Conservation (phyloP, 768 basidiomycete genomes). For the Macrolepiota fuliginosa region DNA sequence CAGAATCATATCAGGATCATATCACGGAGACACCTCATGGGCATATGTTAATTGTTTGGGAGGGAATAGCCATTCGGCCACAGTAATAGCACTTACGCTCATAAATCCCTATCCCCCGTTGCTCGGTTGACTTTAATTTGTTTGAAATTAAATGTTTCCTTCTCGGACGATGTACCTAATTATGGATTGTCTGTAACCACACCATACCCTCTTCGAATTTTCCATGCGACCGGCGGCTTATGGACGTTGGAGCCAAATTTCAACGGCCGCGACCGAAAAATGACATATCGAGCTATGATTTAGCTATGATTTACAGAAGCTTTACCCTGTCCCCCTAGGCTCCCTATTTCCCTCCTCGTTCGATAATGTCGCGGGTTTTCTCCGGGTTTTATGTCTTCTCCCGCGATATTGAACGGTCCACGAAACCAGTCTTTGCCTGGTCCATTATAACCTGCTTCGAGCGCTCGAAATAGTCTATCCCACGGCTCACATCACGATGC, state of each 20-base stretch:
- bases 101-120: not conserved
- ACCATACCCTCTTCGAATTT: not conserved
- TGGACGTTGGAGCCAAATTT: not conserved
- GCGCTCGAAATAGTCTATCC: not conserved
- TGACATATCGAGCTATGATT: conserved; percentile 3
- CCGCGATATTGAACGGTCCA: conserved; percentile 2
- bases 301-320: conserved; percentile 2
- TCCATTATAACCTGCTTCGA: not conserved
- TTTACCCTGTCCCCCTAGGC: not conserved
- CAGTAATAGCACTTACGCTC: not conserved
- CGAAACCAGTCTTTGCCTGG: not conserved
- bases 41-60: not conserved
- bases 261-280: conserved; percentile 4
- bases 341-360: not conserved
- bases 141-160: not conserved
- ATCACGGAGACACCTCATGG: not conserved
- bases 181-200: no score
- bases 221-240: not conserved
- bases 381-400: not conserved
- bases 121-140: not conserved
- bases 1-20: no score
- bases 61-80: not conserved
- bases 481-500: not conserved
- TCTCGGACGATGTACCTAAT: no score
- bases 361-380: not conserved